phyloP scores from a whole-genome alignment of 495 filamentous ascomycete species.

The Chaetomidium leptoderma region DNA sequence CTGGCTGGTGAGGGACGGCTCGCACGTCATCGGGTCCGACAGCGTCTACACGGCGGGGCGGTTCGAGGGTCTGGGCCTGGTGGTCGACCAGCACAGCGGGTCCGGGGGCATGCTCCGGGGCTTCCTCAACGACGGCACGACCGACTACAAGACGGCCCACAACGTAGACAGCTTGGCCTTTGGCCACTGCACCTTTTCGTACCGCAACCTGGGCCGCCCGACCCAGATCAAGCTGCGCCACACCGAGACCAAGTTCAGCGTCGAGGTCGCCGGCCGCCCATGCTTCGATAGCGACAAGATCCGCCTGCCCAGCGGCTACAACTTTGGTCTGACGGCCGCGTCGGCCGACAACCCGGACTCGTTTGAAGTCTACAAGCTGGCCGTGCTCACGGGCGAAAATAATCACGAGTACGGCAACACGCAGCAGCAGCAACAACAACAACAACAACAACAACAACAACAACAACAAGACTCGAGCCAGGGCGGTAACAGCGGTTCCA shows the following conservation, averaged over 20 bases:
- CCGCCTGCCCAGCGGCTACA: slow-evolving; percentile 71
- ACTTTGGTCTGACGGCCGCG: slow-evolving; percentile 80
- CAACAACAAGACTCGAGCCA: slow-evolving; percentile 10
- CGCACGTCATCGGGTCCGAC: slow-evolving; percentile 56
- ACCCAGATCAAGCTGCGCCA: slow-evolving; percentile 71
- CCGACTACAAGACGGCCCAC: slow-evolving; percentile 72
- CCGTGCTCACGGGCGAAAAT: slow-evolving; percentile 53
- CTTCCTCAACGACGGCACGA: slow-evolving; percentile 88
- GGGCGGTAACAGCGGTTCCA: too few species aligned
- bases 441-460: slow-evolving; percentile 29
- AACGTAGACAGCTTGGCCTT: slow-evolving; percentile 84
- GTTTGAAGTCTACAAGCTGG: slow-evolving; percentile 87
- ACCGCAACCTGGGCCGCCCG: slow-evolving; percentile 85
- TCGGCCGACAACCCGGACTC: slow-evolving; percentile 90
- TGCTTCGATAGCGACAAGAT: slow-evolving; percentile 85
- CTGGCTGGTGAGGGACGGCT: slow-evolving; percentile 80
- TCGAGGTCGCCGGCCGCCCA: slow-evolving; percentile 72
- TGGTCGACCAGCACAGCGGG: slow-evolving; percentile 84
- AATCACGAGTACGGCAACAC: slow-evolving; percentile 37
- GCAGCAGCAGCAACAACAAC: slow-evolving; percentile 30
- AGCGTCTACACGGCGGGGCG: slow-evolving; percentile 77
- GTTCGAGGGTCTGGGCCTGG: slow-evolving; percentile 83
- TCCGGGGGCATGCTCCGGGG: slow-evolving; percentile 75
- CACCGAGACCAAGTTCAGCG: slow-evolving; percentile 59
- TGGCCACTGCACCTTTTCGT: slow-evolving; percentile 84